Evolutionary conservation across 352 stramenopile genomes (phyloP).

Genomic region (Aphanomyces invadans): DNA sequence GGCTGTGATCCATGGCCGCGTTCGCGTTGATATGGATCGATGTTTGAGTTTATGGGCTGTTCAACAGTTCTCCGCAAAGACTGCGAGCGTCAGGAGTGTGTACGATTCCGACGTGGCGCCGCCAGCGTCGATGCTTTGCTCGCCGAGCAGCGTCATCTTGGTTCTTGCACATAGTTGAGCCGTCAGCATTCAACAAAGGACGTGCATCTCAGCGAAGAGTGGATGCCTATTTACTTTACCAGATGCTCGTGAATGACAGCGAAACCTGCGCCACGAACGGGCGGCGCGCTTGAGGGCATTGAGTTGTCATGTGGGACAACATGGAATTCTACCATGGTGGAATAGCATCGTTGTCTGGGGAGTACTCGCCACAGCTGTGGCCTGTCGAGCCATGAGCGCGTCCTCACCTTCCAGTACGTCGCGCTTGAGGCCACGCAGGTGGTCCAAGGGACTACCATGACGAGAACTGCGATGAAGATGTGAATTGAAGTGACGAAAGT

Average conservation of each 20-base stretch:
- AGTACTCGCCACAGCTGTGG: too few relatives aligned
- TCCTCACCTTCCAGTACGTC: slow-evolving; percentile 4
- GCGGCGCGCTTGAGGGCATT: too few relatives aligned
- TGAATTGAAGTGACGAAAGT: too few relatives aligned
- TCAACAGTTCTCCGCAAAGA: slow-evolving; percentile 55
- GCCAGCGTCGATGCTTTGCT: slow-evolving; percentile 76
- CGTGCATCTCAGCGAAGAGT: slow-evolving; percentile 54
- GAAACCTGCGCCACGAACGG: too few relatives aligned
- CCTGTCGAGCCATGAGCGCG: too few relatives aligned
- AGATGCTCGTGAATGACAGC: too few relatives aligned
- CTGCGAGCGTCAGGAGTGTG: slow-evolving; percentile 55
- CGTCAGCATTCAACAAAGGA: slow-evolving; percentile 43
- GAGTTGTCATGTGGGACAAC: too few relatives aligned
- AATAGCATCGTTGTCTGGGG: too few relatives aligned
- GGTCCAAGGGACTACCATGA: neutral
- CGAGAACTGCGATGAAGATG: neutral
- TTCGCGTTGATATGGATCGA: slow-evolving; percentile 57
- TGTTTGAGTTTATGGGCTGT: slow-evolving; percentile 40
- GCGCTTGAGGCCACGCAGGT: slow-evolving; percentile 3
- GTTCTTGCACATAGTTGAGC: slow-evolving; percentile 47
- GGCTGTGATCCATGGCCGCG: slow-evolving; percentile 45
- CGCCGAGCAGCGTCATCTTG: slow-evolving; percentile 71
- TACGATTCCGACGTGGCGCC: slow-evolving; percentile 85
- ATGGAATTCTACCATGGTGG: too few relatives aligned
- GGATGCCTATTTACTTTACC: slow-evolving; percentile 46